Evolutionary conservation across 2,329 filamentous ascomycete species (phyloP).

Genomic region (Aspergillus texensis): DNA sequence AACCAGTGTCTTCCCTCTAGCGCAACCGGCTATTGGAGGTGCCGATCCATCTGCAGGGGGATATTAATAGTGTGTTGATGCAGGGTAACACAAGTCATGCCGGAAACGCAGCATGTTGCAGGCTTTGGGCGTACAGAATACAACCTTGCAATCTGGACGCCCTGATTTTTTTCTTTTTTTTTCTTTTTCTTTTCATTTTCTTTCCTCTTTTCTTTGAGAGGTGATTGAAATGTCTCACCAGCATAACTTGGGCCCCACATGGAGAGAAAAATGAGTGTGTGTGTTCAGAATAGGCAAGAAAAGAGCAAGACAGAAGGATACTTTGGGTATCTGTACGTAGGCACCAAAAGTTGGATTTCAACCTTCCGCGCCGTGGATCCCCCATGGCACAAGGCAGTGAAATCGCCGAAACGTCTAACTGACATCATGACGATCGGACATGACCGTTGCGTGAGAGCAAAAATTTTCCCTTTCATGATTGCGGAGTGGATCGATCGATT

Average conservation of each 20-base stretch:
- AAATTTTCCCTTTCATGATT: background rate
- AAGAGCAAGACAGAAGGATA: background rate
- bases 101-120: background rate
- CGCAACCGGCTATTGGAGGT: background rate
- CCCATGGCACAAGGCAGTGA: constrained; percentile 5
- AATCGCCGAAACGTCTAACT: constrained; percentile 8
- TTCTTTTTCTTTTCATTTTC: too few species aligned
- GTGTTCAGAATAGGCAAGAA: background rate
- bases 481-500: constrained; percentile 17
- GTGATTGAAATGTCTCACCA: background rate
- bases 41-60: constrained; percentile 1
- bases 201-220: background rate
- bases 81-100: background rate
- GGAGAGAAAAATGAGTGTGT: too few species aligned
- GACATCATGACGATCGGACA: constrained; percentile 11
- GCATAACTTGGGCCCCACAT: background rate
- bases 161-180: too few species aligned
- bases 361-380: constrained; percentile 3
- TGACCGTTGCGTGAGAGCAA: background rate
- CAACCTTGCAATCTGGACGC: background rate
- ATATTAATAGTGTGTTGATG: background rate
- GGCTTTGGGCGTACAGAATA: background rate
- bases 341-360: constrained; percentile 2
- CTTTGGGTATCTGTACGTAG: background rate
- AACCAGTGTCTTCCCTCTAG: background rate